Evolutionary conservation across 163 green algal genomes (phyloP).

Genomic region (Volvox carteri): DNA sequence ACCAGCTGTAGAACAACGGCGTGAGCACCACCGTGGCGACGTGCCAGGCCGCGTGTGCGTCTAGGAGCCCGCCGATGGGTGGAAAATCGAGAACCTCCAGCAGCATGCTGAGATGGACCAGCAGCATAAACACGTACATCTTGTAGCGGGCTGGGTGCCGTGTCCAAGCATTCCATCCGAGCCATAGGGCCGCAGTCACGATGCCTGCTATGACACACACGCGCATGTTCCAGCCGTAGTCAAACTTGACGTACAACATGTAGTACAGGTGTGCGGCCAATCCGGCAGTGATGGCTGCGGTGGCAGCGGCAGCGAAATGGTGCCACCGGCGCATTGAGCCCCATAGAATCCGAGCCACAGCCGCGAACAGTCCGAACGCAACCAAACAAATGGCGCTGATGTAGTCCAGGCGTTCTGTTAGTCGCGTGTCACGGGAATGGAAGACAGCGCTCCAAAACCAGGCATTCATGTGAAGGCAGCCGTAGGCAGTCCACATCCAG

Average conservation of each 20-base stretch:
- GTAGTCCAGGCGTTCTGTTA: slow-evolving; percentile 89
- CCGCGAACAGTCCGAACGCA: slow-evolving; percentile 60
- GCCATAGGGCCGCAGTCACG: slow-evolving; percentile 74
- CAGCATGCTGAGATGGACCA: slow-evolving; percentile 75
- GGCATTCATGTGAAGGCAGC: slow-evolving; percentile 63
- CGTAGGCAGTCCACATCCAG: neutral
- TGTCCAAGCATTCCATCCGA: slow-evolving; percentile 70
- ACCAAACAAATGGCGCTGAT: slow-evolving; percentile 75
- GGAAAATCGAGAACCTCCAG: slow-evolving; percentile 95
- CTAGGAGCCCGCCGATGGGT: slow-evolving; percentile 77
- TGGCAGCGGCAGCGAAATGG: neutral
- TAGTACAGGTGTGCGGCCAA: slow-evolving; percentile 72
- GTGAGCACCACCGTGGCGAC: slow-evolving; percentile 82
- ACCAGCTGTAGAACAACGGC: slow-evolving; percentile 86
- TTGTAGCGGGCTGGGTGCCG: slow-evolving; percentile 33
- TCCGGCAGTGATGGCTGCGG: slow-evolving; percentile 17
- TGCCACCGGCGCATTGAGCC: neutral
- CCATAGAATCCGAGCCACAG: slow-evolving; percentile 42
- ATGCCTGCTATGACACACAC: slow-evolving; percentile 81
- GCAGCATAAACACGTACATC: slow-evolving; percentile 72
- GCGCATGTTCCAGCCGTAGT: slow-evolving; percentile 91
- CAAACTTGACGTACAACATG: slow-evolving; percentile 89
- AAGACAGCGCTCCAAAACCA: slow-evolving; percentile 88
- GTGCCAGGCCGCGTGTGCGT: slow-evolving; percentile 94
- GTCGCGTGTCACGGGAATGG: slow-evolving; percentile 79